Evolutionary conservation across 768 basidiomycete species (phyloP).

Genomic region (Termitomyces sp.): DNA sequence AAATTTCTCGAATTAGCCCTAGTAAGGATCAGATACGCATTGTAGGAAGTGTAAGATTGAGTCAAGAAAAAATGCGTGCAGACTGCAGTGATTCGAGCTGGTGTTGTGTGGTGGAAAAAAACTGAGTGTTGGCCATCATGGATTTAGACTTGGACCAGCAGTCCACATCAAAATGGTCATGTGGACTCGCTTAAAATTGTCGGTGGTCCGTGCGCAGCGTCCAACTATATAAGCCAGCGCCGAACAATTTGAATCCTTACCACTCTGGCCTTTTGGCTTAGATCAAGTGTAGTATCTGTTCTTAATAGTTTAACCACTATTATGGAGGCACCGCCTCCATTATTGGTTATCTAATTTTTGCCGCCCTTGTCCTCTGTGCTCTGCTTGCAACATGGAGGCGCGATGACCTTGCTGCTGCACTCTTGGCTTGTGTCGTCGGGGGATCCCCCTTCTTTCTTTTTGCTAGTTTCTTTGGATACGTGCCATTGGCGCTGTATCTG

Average conservation of each 20-base stretch:
- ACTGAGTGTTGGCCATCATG: no score
- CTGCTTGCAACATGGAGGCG: constrained; percentile 56
- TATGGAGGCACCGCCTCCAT: constrained; percentile 53
- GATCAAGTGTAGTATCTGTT: constrained; percentile 98
- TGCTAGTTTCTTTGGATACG: not conserved
- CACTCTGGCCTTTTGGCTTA: constrained; percentile 96
- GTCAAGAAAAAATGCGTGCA: no score
- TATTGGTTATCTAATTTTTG: constrained; percentile 58
- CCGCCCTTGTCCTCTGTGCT: constrained; percentile 46
- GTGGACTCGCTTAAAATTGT: not conserved
- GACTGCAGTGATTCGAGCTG: no score
- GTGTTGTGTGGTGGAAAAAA: no score
- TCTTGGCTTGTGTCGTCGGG: constrained; percentile 63
- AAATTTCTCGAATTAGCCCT: no score
- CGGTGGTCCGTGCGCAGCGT: constrained; percentile 1
- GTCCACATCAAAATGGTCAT: not conserved
- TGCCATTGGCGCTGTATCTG: not conserved
- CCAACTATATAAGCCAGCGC: not conserved
- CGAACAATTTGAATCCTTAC: constrained; percentile 33
- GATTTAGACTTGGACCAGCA: not conserved
- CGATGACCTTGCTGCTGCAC: constrained; percentile 58
- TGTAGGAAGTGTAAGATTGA: no score
- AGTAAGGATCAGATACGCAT: no score
- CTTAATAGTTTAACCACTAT: constrained; percentile 79
- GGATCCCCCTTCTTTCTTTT: constrained; percentile 30